Evolutionary conservation across 345 rosid species (phyloP).

Genomic region (Balakata baccata): DNA sequence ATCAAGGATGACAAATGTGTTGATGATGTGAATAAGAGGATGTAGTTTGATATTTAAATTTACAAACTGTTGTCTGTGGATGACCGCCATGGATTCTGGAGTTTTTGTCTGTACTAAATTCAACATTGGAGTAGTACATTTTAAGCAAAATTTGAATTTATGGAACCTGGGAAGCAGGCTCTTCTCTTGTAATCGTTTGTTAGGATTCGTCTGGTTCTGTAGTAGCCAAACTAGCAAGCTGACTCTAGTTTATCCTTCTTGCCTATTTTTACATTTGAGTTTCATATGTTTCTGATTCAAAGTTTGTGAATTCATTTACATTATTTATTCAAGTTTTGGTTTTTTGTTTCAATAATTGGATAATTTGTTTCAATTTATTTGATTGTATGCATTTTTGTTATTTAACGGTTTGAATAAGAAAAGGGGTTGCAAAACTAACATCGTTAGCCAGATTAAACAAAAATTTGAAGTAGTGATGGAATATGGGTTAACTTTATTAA

Average conservation of each 20-base stretch:
- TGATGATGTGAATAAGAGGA: slow-evolving; percentile 19
- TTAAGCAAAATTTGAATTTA: slow-evolving; percentile 6
- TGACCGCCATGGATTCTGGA: background rate
- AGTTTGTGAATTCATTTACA: background rate
- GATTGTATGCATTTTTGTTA: no score
- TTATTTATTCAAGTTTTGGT: no score
- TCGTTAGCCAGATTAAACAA: no score
- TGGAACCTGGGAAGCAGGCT: slow-evolving; percentile 1
- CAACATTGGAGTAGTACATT: slow-evolving; percentile 4
- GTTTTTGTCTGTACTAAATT: slow-evolving; percentile 8
- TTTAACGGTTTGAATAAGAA: no score
- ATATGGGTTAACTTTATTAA: no score
- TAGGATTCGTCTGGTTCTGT: background rate
- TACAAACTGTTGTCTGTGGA: background rate
- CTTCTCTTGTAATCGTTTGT: background rate
- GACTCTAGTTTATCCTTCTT: background rate
- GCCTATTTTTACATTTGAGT: background rate
- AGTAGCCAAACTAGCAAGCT: background rate
- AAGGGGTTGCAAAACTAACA: no score
- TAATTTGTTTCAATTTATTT: no score
- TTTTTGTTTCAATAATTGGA: no score
- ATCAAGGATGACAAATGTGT: slow-evolving; percentile 24
- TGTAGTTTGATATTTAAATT: slow-evolving; percentile 20
- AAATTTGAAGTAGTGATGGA: no score
- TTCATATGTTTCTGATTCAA: background rate